Conservation (phyloP, 768 basidiomycete genomes). For the Russula dissimulans region DNA sequence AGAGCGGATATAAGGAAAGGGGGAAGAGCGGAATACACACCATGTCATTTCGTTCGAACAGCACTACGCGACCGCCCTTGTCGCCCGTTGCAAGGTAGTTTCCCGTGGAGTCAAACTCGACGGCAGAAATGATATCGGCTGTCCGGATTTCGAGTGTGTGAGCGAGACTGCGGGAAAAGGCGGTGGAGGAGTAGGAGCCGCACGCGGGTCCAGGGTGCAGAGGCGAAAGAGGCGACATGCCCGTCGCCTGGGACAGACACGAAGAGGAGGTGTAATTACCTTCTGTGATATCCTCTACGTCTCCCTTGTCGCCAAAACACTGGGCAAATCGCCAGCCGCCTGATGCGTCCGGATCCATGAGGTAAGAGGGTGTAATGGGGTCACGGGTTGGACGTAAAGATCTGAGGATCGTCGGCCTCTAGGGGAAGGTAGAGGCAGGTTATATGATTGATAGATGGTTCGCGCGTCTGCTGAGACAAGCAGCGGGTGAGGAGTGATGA, state of each 20-base stretch:
- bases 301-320: conserved; percentile 99
- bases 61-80: conserved; percentile 97
- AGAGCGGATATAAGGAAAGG: not conserved
- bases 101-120: conserved; percentile 98
- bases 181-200: not conserved
- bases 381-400: conserved; percentile 21
- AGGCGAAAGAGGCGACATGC: not conserved
- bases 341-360: conserved; percentile 78
- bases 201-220: conserved; percentile 6
- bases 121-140: conserved; percentile 99
- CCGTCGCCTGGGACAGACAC: conserved; percentile 8
- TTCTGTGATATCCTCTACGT: conserved; percentile 99
- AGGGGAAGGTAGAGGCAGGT: not conserved
- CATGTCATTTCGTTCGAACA: conserved; percentile 97
- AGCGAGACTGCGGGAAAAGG: conserved; percentile 4
- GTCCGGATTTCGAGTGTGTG: conserved; percentile 7
- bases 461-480: conserved; percentile 3
- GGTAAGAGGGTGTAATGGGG: conserved; percentile 22
- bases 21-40: conserved; percentile 36
- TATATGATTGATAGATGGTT: conserved; percentile 2
- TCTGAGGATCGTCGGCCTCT: conserved; percentile 19
- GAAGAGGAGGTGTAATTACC: conserved; percentile 40
- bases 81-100: conserved; percentile 99
- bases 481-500: not conserved
- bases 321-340: conserved; percentile 98